phyloP scores from a whole-genome alignment of 108 stramenopile species.

The Ochromonas danica region DNA sequence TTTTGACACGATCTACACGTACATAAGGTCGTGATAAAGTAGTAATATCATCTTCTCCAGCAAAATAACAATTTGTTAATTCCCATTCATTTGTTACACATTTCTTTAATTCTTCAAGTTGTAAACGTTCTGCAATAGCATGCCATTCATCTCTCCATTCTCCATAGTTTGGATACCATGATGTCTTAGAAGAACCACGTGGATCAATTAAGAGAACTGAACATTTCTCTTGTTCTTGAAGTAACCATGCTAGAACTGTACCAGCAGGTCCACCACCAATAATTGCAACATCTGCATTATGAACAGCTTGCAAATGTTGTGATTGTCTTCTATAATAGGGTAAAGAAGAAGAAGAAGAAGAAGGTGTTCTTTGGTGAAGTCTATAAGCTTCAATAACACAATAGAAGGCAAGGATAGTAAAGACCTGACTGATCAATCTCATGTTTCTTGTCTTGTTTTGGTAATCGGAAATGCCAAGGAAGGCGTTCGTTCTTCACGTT shows the following conservation, averaged over 20 bases:
- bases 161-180: constrained; percentile 29
- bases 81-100: constrained; percentile 72
- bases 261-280: constrained; percentile 5
- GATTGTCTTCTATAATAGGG: no score
- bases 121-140: not conserved
- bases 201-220: not conserved
- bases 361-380: no score
- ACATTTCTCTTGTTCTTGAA: constrained; percentile 7
- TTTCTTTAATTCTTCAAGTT: constrained; percentile 36
- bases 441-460: no score
- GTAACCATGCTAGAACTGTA: not conserved
- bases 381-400: no score
- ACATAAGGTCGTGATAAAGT: constrained; percentile 74
- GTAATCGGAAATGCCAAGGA: no score
- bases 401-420: no score
- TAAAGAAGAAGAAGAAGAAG: no score
- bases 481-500: no score
- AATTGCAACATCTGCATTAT: not conserved
- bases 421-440: no score
- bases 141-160: constrained; percentile 27
- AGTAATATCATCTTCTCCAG: constrained; percentile 76
- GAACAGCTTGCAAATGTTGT: no score
- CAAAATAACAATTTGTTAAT: constrained; percentile 86
- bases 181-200: not conserved
- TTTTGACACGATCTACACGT: constrained; percentile 69